A percentile compares a stretch with the other conserved stretches of the same genome.
Conservation (phyloP, 2,329 filamentous ascomycete species). For the Trichoderma harzianum region DNA sequence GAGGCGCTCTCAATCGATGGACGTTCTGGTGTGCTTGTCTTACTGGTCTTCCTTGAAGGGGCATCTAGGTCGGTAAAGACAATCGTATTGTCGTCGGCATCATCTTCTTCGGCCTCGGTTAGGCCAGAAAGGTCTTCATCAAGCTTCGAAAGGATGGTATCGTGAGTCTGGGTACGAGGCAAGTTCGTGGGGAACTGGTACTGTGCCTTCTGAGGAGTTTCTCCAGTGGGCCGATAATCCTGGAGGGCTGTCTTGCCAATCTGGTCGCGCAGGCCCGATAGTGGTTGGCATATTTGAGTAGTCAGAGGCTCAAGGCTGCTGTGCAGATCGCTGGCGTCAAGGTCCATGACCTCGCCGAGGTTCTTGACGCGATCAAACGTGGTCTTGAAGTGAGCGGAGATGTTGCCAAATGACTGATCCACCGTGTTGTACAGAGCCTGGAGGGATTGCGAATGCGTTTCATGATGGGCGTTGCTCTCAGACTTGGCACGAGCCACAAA, state of each 20-base stretch:
- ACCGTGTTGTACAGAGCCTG: slow-evolving; percentile 63
- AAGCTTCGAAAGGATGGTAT: slow-evolving; percentile 41
- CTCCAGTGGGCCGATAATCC: slow-evolving; percentile 81
- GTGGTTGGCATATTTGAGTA: slow-evolving; percentile 61
- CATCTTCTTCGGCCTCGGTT: background rate
- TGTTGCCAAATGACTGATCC: slow-evolving; percentile 67
- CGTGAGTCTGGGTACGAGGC: slow-evolving; percentile 63
- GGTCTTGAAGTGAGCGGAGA: slow-evolving; percentile 66
- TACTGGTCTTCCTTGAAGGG: slow-evolving; percentile 26
- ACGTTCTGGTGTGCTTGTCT: slow-evolving; percentile 32
- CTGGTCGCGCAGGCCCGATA: slow-evolving; percentile 67
- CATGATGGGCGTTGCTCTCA: slow-evolving; percentile 76
- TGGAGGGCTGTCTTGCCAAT: slow-evolving; percentile 62
- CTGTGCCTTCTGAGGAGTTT: slow-evolving; percentile 75
- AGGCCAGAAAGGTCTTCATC: slow-evolving; percentile 27
- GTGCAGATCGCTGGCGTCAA: slow-evolving; percentile 56
- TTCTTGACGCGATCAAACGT: slow-evolving; percentile 65
- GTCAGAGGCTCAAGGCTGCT: slow-evolving; percentile 60
- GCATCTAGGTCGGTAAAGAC: slow-evolving; percentile 41
- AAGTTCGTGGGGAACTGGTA: slow-evolving; percentile 80
- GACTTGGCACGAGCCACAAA: slow-evolving; percentile 79
- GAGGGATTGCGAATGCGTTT: slow-evolving; percentile 65
- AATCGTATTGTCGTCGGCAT: slow-evolving; percentile 31
- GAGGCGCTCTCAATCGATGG: slow-evolving; percentile 26
- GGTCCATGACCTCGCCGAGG: slow-evolving; percentile 65